A percentile compares a stretch with the other conserved stretches of the same genome.
phyloP scores from a whole-genome alignment of 371 early-diverging fungal genomes.

The Apophysomyces ossiformis region DNA sequence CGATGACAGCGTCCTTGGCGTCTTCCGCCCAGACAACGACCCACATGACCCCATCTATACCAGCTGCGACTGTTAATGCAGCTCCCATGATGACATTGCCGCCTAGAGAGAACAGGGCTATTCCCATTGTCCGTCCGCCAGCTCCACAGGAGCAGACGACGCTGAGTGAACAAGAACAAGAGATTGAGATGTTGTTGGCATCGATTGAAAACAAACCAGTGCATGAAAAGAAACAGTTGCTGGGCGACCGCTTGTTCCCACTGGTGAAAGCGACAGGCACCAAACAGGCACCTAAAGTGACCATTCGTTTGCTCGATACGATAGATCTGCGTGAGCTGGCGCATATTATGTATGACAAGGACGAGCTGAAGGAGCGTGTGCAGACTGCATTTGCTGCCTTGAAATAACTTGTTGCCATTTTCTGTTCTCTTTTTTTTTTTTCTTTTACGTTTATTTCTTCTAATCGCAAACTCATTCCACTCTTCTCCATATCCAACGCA shows the following conservation, averaged over 20 bases:
- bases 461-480: slow-evolving; percentile 1
- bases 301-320: slow-evolving; percentile 45
- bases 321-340: slow-evolving; percentile 41
- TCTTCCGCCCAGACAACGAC: background rate
- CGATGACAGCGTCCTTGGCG: background rate
- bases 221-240: slow-evolving; percentile 37
- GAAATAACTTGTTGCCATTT: slow-evolving; percentile 7
- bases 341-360: slow-evolving; percentile 43
- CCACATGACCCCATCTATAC: background rate
- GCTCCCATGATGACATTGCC: background rate
- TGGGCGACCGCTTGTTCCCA: slow-evolving; percentile 42
- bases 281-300: slow-evolving; percentile 42
- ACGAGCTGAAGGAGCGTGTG: slow-evolving; percentile 35
- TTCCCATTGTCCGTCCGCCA: slow-evolving; percentile 44
- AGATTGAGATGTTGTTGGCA: slow-evolving; percentile 21
- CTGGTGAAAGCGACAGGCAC: slow-evolving; percentile 42
- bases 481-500: slow-evolving; percentile 14
- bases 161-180: slow-evolving; percentile 9
- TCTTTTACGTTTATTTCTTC: slow-evolving; percentile 4
- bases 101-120: slow-evolving; percentile 24
- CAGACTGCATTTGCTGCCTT: slow-evolving; percentile 31
- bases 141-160: background rate
- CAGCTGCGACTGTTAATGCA: background rate
- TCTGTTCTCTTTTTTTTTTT: background rate
- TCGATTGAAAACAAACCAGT: slow-evolving; percentile 31